Conservation (phyloP, 2,329 filamentous ascomycete genomes). For the Zelopaecilomyces penicillatus region DNA sequence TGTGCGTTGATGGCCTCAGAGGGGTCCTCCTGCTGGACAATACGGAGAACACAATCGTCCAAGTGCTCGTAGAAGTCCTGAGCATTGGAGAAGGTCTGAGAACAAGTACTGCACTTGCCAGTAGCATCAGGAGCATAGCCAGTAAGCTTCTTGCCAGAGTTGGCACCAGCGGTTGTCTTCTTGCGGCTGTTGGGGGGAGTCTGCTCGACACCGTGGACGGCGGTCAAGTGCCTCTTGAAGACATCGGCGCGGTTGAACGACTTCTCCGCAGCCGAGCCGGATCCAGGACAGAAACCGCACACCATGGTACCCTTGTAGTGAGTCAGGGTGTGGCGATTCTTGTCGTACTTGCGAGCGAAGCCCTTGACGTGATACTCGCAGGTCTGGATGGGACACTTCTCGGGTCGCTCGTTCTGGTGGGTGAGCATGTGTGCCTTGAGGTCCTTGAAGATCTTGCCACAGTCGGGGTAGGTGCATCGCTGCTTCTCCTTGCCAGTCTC, state of each 20-base stretch:
- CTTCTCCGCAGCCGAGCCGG: conserved; percentile 83
- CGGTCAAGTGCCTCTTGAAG: conserved; percentile 88
- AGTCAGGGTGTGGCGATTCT: conserved; percentile 87
- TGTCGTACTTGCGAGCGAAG: conserved; percentile 92
- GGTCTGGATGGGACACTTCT: conserved; percentile 87
- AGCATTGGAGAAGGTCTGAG: conserved; percentile 79
- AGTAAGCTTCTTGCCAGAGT: conserved; percentile 55
- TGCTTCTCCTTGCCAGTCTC: conserved; percentile 62
- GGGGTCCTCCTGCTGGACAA: conserved; percentile 64
- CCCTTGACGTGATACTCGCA: conserved; percentile 91
- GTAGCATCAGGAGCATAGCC: conserved; percentile 70
- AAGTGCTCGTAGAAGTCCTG: conserved; percentile 99
- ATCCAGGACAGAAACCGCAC: conserved; percentile 86
- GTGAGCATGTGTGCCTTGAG: conserved; percentile 92
- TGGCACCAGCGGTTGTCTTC: conserved; percentile 40
- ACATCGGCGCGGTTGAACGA: conserved; percentile 93
- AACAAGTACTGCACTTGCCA: conserved; percentile 93
- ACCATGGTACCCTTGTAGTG: conserved; percentile 98
- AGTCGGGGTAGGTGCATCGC: conserved; percentile 74
- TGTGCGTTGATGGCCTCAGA: conserved; percentile 60
- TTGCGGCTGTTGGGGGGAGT: conserved; percentile 86
- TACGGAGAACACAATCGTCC: conserved; percentile 65
- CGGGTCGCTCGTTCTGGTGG: conserved; percentile 80
- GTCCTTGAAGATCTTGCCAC: conserved; percentile 81
- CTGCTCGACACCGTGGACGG: conserved; percentile 87